A percentile compares a stretch with the other conserved stretches of the same genome.
Evolutionary conservation across 805 yeast genomes (phyloP).

Genomic region (Candida khao-thaluensis): DNA sequence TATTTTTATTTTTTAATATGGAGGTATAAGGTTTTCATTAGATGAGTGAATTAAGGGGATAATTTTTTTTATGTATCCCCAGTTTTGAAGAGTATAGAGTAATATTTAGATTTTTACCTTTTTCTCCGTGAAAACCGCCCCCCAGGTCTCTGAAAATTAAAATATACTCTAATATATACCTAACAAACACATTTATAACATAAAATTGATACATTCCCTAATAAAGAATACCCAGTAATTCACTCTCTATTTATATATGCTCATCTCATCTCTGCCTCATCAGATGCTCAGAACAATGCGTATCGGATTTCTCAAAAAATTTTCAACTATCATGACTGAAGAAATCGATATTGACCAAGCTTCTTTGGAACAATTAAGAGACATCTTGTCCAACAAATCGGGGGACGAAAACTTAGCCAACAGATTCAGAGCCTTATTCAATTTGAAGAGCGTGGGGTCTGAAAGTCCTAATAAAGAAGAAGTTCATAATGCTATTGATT

Average conservation of each 20-base stretch:
- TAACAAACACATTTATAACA: too few relatives aligned
- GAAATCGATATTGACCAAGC: conserved; percentile 42
- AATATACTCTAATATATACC: too few relatives aligned
- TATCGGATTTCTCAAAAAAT: conserved; percentile 8
- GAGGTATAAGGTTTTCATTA: too few relatives aligned
- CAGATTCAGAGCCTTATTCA: conserved; percentile 92
- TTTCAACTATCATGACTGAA: conserved; percentile 10
- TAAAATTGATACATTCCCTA: too few relatives aligned
- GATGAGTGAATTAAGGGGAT: too few relatives aligned
- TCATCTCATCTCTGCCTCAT: conserved; percentile 1
- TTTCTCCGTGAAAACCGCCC: too few relatives aligned
- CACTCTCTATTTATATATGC: not conserved
- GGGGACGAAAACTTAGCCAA: conserved; percentile 77
- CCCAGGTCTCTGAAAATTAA: too few relatives aligned
- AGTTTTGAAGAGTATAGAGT: too few relatives aligned
- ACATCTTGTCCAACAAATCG: conserved; percentile 58
- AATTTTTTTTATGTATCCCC: too few relatives aligned
- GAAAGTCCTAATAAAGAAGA: conserved; percentile 54
- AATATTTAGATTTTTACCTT: too few relatives aligned
- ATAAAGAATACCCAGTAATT: too few relatives aligned
- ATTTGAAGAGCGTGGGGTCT: conserved; percentile 80
- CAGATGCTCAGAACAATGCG: not conserved
- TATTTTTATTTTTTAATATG: too few relatives aligned
- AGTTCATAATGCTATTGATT: conserved; percentile 70
- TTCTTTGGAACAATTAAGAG: conserved; percentile 66